Conservation (phyloP, 2,329 filamentous ascomycete species). For the Alternaria sp. region DNA sequence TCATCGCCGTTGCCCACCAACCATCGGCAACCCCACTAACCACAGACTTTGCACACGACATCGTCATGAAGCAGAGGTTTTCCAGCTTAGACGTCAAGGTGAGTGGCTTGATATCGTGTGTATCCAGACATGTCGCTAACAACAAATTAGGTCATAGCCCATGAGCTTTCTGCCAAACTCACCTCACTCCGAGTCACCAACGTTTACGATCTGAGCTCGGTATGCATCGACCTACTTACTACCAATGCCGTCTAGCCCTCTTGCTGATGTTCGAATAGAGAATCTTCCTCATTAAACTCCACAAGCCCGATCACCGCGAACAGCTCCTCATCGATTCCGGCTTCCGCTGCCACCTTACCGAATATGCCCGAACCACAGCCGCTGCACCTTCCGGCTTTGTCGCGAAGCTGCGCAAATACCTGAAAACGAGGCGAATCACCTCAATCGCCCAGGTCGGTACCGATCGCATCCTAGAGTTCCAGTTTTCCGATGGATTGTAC, state of each 20-base stretch:
- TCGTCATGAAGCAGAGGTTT: conserved; percentile 77
- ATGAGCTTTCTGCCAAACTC: conserved; percentile 83
- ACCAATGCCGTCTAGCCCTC: conserved; percentile 17
- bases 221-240: conserved; percentile 42
- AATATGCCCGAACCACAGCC: conserved; percentile 86
- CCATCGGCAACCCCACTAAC: conserved; percentile 31
- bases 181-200: conserved; percentile 85
- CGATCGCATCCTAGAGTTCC: conserved; percentile 89
- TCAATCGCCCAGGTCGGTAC: conserved; percentile 85
- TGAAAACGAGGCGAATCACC: conserved; percentile 87
- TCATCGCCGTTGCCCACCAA: conserved; percentile 40
- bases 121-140: neutral
- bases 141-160: conserved; percentile 78
- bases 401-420: conserved; percentile 80
- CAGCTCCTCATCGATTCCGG: conserved; percentile 93
- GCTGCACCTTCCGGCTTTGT: conserved; percentile 87
- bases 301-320: conserved; percentile 86
- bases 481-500: conserved; percentile 91
- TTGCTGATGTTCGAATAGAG: conserved; percentile 60
- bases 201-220: conserved; percentile 92
- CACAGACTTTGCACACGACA: conserved; percentile 42
- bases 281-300: conserved; percentile 94
- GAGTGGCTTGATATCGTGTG: neutral
- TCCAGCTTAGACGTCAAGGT: conserved; percentile 81
- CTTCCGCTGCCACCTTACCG: conserved; percentile 93